phyloP scores from a whole-genome alignment of 257 asterid genomes.

The Plectranthus barbatus region DNA sequence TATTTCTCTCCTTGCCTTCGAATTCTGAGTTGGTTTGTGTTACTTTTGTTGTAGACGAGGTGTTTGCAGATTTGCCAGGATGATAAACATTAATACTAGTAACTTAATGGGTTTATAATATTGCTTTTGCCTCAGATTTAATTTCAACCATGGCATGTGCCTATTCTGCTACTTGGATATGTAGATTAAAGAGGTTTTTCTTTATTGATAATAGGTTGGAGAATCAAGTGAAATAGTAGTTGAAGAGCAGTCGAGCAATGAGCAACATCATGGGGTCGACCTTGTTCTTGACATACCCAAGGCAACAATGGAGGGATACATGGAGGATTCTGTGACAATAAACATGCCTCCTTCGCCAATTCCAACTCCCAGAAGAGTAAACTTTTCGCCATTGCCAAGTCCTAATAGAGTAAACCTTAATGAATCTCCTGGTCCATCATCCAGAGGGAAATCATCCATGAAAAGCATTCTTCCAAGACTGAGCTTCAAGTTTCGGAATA shows the following conservation, averaged over 20 bases:
- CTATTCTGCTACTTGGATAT: neutral
- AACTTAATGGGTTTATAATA: neutral
- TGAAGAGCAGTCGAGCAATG: slow-evolving; percentile 35
- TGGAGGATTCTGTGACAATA: slow-evolving; percentile 46
- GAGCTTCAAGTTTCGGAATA: slow-evolving; percentile 65
- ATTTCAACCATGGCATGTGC: neutral
- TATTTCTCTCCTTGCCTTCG: neutral
- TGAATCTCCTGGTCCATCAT: slow-evolving; percentile 55
- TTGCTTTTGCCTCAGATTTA: neutral
- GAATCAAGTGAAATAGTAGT: slow-evolving; percentile 65
- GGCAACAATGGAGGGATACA: slow-evolving; percentile 21
- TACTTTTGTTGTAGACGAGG: neutral
- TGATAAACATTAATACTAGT: neutral
- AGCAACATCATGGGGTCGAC: slow-evolving; percentile 19
- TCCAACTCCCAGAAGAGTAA: slow-evolving; percentile 60
- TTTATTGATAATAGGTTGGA: slow-evolving; percentile 30
- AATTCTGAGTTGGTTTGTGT: neutral
- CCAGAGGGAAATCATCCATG: slow-evolving; percentile 45
- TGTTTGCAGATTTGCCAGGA: neutral
- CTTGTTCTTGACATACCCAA: slow-evolving; percentile 32
- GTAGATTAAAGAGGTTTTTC: neutral
- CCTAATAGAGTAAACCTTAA: slow-evolving; percentile 39
- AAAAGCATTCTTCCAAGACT: slow-evolving; percentile 62
- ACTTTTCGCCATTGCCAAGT: slow-evolving; percentile 80
- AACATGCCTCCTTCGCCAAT: slow-evolving; percentile 57